Base-by-base conservation (phyloP, 495 filamentous ascomycete genomes). In the Bombardia bombarda region DNA sequence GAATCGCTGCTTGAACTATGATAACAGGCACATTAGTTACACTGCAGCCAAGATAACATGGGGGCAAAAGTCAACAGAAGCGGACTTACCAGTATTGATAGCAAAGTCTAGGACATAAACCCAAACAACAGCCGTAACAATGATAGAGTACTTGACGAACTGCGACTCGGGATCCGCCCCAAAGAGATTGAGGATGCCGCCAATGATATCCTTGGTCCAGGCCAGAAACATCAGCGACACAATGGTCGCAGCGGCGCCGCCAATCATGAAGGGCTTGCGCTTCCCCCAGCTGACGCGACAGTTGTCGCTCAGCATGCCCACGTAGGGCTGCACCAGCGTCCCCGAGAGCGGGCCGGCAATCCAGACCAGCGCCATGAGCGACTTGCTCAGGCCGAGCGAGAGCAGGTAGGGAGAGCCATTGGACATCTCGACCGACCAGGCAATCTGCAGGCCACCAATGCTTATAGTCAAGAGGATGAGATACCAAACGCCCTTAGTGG, bases 341-440 rank as follows among this genome's bases (percentile, higher is more conserved):
- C 89, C 89, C 2, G 87, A 87, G 19, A 96, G 68, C 4, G 89
- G 89, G 3, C 89, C 87, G 7, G 89, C 89, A 47, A 96, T 89
- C 89, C 89, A 96, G 19, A 95, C 89, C 43, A 94, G 72, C 13
- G 89, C 89, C 64, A 95, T 82, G n/a, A 94, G 65, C 25, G 89
- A 83, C 62, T 96, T 96, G 73, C 83, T 92, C 65, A 96, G 72
- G 6, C 89, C 89, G 14, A 96, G 77, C 6, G 86, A 90, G 22
- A 78, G 56, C 19, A 78, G 58, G 45, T 74, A 78, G 22, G 74
- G 74, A 31, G 88, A 90, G 49, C 86, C 87, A 66, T 90, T 84
- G 38, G 86, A 90, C 40, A 90, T 65, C 58, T 95, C 88, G 31
- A 92, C 87, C 7, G 87, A 84, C 90, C 90, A 96, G n/a, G 87